Conservation (phyloP, 2,329 filamentous ascomycete species). For the Fusarium redolens region DNA sequence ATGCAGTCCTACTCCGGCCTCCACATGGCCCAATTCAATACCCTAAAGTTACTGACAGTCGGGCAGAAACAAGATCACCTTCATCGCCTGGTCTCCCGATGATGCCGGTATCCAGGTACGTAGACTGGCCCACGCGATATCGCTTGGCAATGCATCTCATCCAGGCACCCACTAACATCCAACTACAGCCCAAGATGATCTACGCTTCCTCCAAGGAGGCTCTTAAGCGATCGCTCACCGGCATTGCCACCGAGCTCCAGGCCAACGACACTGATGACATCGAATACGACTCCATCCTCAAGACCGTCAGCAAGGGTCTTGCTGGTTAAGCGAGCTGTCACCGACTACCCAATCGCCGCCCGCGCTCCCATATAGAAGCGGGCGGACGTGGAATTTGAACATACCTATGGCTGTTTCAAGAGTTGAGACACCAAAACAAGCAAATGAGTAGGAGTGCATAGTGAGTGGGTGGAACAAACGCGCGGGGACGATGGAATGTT, state of each 20-base stretch:
- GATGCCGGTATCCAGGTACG: conserved; percentile 81
- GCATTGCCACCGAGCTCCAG: conserved; percentile 81
- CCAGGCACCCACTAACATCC: conserved; percentile 15
- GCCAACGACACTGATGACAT: conserved; percentile 88
- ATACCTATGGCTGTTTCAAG: conserved; percentile 45
- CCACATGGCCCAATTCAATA: conserved; percentile 1
- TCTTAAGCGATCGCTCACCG: conserved; percentile 82
- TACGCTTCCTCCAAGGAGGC: conserved; percentile 91
- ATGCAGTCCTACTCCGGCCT: conserved; percentile 43
- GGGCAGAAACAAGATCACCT: conserved; percentile 78
- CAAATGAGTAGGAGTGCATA: conserved; percentile 44
- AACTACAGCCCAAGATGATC: conserved; percentile 81
- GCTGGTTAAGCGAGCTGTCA: conserved; percentile 55
- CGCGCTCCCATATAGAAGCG: conserved; percentile 35
- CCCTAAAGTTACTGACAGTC: conserved; percentile 32
- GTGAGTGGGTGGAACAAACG: conserved; percentile 32
- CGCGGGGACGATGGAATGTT: conserved; percentile 29
- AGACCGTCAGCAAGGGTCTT: conserved; percentile 72
- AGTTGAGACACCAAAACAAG: conserved; percentile 41
- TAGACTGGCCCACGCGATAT: conserved; percentile 59
- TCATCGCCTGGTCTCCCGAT: conserved; percentile 85
- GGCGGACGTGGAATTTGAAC: conserved; percentile 40
- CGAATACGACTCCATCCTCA: conserved; percentile 78
- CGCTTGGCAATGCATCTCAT: conserved; percentile 70
- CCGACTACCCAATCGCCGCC: conserved; percentile 19